These are phyloP conservation scores for Mortierella sp. DNA, from an alignment of 371 early-diverging fungal genomes.

Conservation along the genomic window DNA sequence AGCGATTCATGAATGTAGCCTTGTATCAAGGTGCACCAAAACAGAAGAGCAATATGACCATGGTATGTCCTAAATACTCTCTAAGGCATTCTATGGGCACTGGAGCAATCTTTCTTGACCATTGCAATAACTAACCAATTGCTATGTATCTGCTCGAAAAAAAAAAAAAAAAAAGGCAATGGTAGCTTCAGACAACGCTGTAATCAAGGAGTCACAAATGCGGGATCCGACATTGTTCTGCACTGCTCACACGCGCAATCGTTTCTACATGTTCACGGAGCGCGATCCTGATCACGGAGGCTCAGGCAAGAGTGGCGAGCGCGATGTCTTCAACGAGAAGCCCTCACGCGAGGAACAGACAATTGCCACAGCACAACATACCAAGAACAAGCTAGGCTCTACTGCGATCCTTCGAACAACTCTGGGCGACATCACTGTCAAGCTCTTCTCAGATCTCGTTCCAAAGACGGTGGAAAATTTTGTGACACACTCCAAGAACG, in stretches of 20 bases:
- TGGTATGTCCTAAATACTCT: slow-evolving; percentile 57
- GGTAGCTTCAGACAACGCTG: slow-evolving; percentile 91
- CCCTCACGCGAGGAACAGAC: slow-evolving; percentile 96
- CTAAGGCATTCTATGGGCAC: background rate
- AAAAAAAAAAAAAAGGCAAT: slow-evolving; percentile 81
- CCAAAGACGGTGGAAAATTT: slow-evolving; percentile 96
- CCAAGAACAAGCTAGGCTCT: slow-evolving; percentile 69
- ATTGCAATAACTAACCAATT: background rate
- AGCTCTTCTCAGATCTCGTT: slow-evolving; percentile 85
- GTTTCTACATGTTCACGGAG: slow-evolving; percentile 92
- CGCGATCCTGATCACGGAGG: slow-evolving; percentile 83
- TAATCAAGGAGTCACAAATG: slow-evolving; percentile 72
- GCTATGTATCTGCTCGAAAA: background rate
- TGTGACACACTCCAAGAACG: slow-evolving; percentile 81
- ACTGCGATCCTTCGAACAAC: slow-evolving; percentile 89
- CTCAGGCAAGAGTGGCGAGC: slow-evolving; percentile 70
- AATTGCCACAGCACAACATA: slow-evolving; percentile 76
- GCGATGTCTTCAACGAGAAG: slow-evolving; percentile 98
- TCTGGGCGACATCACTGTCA: slow-evolving; percentile 86
- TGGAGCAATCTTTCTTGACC: background rate
- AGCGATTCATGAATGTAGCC: slow-evolving; percentile 89
- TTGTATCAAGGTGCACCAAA: slow-evolving; percentile 91
- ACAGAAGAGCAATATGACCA: slow-evolving; percentile 77
- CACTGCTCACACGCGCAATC: slow-evolving; percentile 90
- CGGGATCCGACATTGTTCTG: slow-evolving; percentile 90